Percentiles rank a stretch among this genome's conserved stretches.
These are phyloP conservation scores for Hygrophorus russula DNA, from an alignment of 768 basidiomycete genomes.

Conservation along the genomic window DNA sequence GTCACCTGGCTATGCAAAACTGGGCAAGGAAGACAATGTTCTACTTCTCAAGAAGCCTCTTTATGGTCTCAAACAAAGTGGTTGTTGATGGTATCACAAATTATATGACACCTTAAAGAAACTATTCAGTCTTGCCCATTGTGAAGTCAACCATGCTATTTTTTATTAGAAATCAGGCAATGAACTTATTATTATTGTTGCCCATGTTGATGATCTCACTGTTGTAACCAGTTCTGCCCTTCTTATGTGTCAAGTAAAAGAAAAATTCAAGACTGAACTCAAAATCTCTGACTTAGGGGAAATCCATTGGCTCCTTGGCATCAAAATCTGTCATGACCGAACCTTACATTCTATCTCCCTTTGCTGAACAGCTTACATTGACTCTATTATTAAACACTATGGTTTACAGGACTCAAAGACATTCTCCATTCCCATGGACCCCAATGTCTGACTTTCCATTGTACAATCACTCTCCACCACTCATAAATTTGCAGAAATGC, in stretches of 20 bases:
- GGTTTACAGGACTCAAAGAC: conserved; percentile 12
- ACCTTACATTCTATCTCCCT: conserved; percentile 13
- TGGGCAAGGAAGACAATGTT: conserved; percentile 4
- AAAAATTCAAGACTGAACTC: conserved; percentile 11
- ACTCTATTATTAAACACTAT: conserved; percentile 10
- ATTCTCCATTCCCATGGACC: conserved; percentile 11
- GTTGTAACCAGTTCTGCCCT: conserved; percentile 10
- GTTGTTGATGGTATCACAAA: conserved; percentile 15
- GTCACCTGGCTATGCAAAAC: conserved; percentile 18
- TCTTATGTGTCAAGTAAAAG: conserved; percentile 15
- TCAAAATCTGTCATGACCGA: conserved; percentile 9
- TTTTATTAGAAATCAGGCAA: conserved; percentile 11
- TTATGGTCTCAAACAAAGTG: conserved; percentile 20
- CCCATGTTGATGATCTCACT: conserved; percentile 22
- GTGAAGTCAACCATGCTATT: conserved; percentile 15
- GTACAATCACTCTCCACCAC: conserved; percentile 7
- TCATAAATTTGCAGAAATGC: conserved; percentile 7
- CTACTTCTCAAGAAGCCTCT: conserved; percentile 15
- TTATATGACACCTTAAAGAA: conserved; percentile 5
- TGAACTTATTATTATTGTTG: conserved; percentile 12
- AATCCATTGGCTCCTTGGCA: conserved; percentile 11
- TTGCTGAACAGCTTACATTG: conserved; percentile 21
- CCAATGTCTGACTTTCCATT: conserved; percentile 6
- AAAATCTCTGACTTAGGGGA: conserved; percentile 13
- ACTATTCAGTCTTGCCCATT: conserved; percentile 10